These are phyloP conservation scores for Neopestalotiopsis sp. DNA, from an alignment of 2,329 filamentous ascomycete genomes.

Conservation along the genomic window DNA sequence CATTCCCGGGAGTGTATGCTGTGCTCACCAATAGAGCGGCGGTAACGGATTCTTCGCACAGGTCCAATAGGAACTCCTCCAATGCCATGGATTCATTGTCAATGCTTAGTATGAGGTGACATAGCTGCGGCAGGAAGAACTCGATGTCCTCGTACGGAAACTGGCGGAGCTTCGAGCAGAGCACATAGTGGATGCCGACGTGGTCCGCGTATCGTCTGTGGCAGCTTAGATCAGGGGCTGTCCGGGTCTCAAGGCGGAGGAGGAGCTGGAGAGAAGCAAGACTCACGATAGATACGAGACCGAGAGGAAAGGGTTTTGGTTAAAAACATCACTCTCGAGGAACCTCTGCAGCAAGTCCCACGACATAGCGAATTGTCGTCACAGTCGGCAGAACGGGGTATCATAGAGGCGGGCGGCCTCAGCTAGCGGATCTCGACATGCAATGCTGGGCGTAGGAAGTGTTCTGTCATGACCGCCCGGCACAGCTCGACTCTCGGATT, in stretches of 20 bases:
- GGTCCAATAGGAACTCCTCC: slow-evolving; percentile 84
- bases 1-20: slow-evolving; percentile 13
- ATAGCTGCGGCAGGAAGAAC: slow-evolving; percentile 89
- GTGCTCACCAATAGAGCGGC: slow-evolving; percentile 76
- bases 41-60: slow-evolving; percentile 88
- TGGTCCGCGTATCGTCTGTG: slow-evolving; percentile 84
- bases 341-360: slow-evolving; percentile 90
- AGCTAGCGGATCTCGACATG: slow-evolving; percentile 33
- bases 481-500: background rate
- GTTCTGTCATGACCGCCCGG: slow-evolving; percentile 33
- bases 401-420: slow-evolving; percentile 38
- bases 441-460: slow-evolving; percentile 29
- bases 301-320: slow-evolving; percentile 86
- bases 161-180: slow-evolving; percentile 86
- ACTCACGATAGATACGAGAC: slow-evolving; percentile 88
- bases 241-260: background rate
- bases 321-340: slow-evolving; percentile 93
- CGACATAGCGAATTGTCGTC: slow-evolving; percentile 61
- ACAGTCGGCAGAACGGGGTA: slow-evolving; percentile 22
- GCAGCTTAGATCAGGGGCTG: slow-evolving; percentile 6
- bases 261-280: slow-evolving; percentile 26
- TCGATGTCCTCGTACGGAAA: slow-evolving; percentile 92
- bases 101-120: slow-evolving; percentile 85
- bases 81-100: slow-evolving; percentile 92
- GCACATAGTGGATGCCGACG: slow-evolving; percentile 87